Evolutionary conservation across 805 yeast genomes (phyloP), one percentile per base, ranked within the genome.

Genomic region (Cyberlindnera petersonii): DNA sequence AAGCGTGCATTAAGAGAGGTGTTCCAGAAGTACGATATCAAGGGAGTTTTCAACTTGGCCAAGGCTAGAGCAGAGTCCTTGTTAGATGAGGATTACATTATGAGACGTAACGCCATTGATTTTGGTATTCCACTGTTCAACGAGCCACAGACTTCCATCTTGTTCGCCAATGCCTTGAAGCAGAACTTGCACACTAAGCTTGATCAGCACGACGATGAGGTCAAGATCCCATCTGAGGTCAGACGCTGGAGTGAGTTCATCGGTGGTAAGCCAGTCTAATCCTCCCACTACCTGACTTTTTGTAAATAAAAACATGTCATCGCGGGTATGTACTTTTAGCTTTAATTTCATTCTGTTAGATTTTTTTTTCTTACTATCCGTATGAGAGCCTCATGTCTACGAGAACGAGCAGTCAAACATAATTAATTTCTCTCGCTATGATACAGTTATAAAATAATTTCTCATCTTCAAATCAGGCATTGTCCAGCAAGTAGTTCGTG

Each of bases 71-170:
- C 98, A 31, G 94, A 86, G 56, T 68, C 75, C 48, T 72, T 86
- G 48, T 64, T 77, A 48, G 97, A 93, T 59, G 82, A 84, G 64
- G 97, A 93, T 66, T 93, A 93, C 64, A 82, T 91, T 42, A 93
- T 93, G 98, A 83, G 99, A 73, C 83, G 99, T 72, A 93, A 93
- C 63, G 98, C 99, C 33, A 94, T 93, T 68, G 99, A 93, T 64
- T 93, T 93, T 62, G 98, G 86, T 44, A 82, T 91, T 57, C 96
- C 98, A 30, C 72, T 93, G 60, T 91, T 93, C 72, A 93, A 91
- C 61, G 99, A 93, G 70, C 96, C 98, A 49, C 80, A 87, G 61
- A 94, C 98, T 17, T 83, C 96, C 2, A 60, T 80, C 54, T 68
- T 93, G 53, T 93, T 93, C 64, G 88, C 97, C 17, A 69, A 79